These are phyloP conservation scores for Macroventuria anomochaeta DNA, from an alignment of 2,329 filamentous ascomycete species.

Conservation along the genomic window DNA sequence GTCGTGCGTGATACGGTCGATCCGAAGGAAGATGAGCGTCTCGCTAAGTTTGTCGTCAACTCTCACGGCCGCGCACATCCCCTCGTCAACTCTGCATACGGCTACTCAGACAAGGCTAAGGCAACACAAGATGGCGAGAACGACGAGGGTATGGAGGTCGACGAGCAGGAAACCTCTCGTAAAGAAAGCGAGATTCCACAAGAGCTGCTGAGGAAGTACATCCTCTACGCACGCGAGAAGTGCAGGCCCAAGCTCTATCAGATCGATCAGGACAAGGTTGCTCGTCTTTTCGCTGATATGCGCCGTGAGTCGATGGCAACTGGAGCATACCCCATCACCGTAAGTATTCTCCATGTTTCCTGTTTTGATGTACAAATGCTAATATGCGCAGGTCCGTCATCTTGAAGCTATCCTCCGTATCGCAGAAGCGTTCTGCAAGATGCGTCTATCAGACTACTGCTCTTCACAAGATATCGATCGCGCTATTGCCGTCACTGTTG, in stretches of 20 bases:
- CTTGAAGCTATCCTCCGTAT: conserved; percentile 97
- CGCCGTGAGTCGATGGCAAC: conserved; percentile 89
- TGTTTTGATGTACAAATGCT: conserved; percentile 9
- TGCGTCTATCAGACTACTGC: conserved; percentile 97
- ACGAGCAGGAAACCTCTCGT: conserved; percentile 59
- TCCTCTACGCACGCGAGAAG: conserved; percentile 89
- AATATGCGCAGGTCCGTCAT: conserved; percentile 79
- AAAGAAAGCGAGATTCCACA: conserved; percentile 81
- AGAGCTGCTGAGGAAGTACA: conserved; percentile 92
- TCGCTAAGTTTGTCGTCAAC: conserved; percentile 93
- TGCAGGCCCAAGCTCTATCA: conserved; percentile 93
- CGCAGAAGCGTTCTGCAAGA: conserved; percentile 92
- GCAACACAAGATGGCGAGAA: conserved; percentile 47
- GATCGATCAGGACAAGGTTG: conserved; percentile 97
- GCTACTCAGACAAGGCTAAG: conserved; percentile 34
- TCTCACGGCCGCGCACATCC: conserved; percentile 93
- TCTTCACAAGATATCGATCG: conserved; percentile 90
- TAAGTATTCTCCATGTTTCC: conserved; percentile 57
- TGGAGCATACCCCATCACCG: conserved; percentile 96
- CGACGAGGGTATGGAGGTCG: conserved; percentile 57
- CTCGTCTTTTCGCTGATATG: conserved; percentile 95
- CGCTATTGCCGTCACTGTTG: conserved; percentile 94
- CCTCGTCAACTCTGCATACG: conserved; percentile 49
- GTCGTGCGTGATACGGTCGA: conserved; percentile 96
- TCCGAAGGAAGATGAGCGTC: conserved; percentile 86